Conservation (phyloP, 768 basidiomycete species). For the Lactifluus echinatus region DNA sequence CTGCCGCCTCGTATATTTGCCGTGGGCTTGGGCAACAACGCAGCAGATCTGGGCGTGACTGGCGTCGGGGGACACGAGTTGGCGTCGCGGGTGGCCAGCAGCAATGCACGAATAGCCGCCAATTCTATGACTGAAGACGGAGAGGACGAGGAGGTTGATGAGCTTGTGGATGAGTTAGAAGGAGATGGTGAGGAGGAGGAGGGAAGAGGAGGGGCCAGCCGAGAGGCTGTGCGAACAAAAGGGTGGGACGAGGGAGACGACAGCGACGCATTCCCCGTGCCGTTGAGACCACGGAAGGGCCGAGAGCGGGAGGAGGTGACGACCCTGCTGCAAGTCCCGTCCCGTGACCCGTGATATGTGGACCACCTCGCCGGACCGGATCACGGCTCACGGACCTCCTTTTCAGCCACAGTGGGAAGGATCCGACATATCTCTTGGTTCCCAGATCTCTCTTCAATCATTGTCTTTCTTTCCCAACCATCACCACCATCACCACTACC, state of each 20-base stretch:
- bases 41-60: conserved; percentile 4
- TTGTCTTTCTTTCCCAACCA: conserved; percentile 7
- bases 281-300: conserved; percentile 59
- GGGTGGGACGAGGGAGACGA: conserved; percentile 46
- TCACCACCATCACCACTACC: conserved; percentile 6
- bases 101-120: conserved; percentile 68
- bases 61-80: conserved; percentile 24
- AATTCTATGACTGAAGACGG: conserved; percentile 62
- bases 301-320: conserved; percentile 48
- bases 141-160: conserved; percentile 34
- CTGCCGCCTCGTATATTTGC: conserved; percentile 6
- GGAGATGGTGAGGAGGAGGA: conserved; percentile 27
- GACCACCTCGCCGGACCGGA: not conserved
- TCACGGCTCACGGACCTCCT: conserved; percentile 2
- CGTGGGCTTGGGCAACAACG: conserved; percentile 9
- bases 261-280: conserved; percentile 59
- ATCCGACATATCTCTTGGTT: not conserved
- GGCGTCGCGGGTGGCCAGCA: conserved; percentile 62
- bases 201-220: conserved; percentile 6
- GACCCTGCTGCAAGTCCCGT: conserved; percentile 24
- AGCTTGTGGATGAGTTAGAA: conserved; percentile 25
- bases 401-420: not conserved
- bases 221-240: not conserved
- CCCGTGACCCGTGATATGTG: conserved; percentile 36
- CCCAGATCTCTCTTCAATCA: conserved; percentile 10